Base-by-base conservation (phyloP, 2,329 filamentous ascomycete species). In the Aspergillus brasiliensis region DNA sequence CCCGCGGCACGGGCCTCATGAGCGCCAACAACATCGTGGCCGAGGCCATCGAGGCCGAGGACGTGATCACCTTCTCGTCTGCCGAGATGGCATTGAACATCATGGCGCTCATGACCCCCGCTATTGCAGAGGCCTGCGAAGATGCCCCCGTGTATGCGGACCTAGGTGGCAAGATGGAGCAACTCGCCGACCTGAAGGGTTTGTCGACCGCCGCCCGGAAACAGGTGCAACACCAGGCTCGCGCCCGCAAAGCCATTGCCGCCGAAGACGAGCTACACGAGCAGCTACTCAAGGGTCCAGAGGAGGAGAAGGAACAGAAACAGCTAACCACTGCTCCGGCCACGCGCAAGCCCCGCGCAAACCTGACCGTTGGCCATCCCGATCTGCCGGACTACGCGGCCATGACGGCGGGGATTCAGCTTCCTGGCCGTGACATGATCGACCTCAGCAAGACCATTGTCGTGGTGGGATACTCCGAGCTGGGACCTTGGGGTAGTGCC, bases 401-500 rank as follows among this genome's bases (percentile, higher is more conserved):
- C 3, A 19, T 49, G 44, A 52, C 37, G 13, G 44, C 44, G 5
- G 13, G 44, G 3, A 13, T 21, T 8, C 46, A 31, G n/a, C 56
- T 57, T 11, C 34, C 42, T 3, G 44, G 44, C 1, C 44, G 44
- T 7, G 44, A 47, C 15, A 21, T 53, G 37, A 34, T 53, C 34
- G 51, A 53, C 34, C 27, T 48, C 11, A 31, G 27, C 17, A 40
- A 49, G 28, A 44, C 37, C 5, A 44, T 59, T 5, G 57, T 59
- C 0, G 57, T 59, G 7, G 52, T 48, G 15, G 57, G 57, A 1
- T 56, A 55, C 17, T 44, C 57, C 2, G 57, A 59, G 44, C 51
- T 59, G 7, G 57, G 57, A 25, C 57, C 57, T 3, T 59, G 57
- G 57, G 57, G 57, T 10, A 59, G 52, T 19, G 57, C 57, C 10